A percentile compares a stretch with the other conserved stretches of the same genome.
Conservation (phyloP, 2,329 filamentous ascomycete species). For the Cladosporium halotolerans region DNA sequence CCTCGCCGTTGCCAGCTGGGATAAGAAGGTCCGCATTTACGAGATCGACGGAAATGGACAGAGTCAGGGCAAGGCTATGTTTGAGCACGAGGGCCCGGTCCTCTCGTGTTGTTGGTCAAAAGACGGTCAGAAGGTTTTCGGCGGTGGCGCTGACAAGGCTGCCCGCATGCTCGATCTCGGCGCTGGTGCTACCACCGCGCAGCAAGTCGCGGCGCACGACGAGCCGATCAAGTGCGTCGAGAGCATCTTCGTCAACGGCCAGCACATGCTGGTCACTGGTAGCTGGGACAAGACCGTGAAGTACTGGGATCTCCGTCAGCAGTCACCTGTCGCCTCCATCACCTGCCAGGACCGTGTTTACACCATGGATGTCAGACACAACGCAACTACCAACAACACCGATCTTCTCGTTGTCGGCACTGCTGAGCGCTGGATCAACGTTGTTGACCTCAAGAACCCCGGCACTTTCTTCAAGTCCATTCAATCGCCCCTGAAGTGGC, state of each 20-base stretch:
- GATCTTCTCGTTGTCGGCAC: conserved; percentile 87
- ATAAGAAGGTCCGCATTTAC: conserved; percentile 96
- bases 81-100: conserved; percentile 80
- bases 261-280: conserved; percentile 82
- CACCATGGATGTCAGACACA: conserved; percentile 79
- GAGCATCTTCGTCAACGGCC: conserved; percentile 53
- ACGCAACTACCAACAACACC: conserved; percentile 17
- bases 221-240: conserved; percentile 73
- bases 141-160: conserved; percentile 84
- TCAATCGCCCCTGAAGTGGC: conserved; percentile 95
- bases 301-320: conserved; percentile 74
- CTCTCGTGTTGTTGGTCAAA: conserved; percentile 82
- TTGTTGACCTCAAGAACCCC: conserved; percentile 84
- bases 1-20: conserved; percentile 88
- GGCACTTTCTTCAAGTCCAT: conserved; percentile 92
- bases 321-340: conserved; percentile 59
- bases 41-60: conserved; percentile 73
- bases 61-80: conserved; percentile 77
- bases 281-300: conserved; percentile 88
- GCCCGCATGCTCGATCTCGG: conserved; percentile 81
- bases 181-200: conserved; percentile 42
- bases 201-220: conserved; percentile 78
- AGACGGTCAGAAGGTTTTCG: conserved; percentile 87
- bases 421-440: conserved; percentile 92
- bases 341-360: conserved; percentile 74